phyloP scores from a whole-genome alignment of 257 asterid species.

The Solanum stenotomum region DNA sequence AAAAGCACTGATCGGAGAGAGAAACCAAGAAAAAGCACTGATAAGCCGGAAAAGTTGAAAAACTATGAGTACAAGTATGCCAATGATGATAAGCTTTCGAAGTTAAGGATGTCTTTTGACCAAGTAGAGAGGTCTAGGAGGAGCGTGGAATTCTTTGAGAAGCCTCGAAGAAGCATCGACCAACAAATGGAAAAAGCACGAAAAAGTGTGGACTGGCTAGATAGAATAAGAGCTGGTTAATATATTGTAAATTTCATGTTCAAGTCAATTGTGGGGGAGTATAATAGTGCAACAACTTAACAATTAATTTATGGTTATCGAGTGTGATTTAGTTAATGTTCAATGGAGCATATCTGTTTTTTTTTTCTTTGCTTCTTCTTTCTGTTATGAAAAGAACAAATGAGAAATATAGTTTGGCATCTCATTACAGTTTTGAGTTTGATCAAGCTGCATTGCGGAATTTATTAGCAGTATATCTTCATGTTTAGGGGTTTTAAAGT shows the following conservation, averaged over 20 bases:
- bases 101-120: slow-evolving; percentile 28
- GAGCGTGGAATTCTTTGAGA: slow-evolving; percentile 40
- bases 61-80: slow-evolving; percentile 22
- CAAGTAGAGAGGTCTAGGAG: slow-evolving; percentile 41
- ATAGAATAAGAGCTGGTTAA: slow-evolving; percentile 33
- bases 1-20: slow-evolving; percentile 48
- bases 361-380: neutral
- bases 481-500: neutral
- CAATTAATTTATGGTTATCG: slow-evolving; percentile 7
- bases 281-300: neutral
- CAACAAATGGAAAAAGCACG: slow-evolving; percentile 41
- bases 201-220: slow-evolving; percentile 52
- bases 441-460: neutral
- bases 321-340: slow-evolving; percentile 2
- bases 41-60: slow-evolving; percentile 23
- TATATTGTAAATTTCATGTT: slow-evolving; percentile 6
- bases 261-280: slow-evolving; percentile 4
- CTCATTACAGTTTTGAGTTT: neutral
- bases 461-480: neutral
- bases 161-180: slow-evolving; percentile 44
- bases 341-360: neutral
- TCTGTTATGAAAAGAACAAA: neutral
- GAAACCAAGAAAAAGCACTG: slow-evolving; percentile 43
- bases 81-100: slow-evolving; percentile 34
- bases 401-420: neutral